Base-by-base conservation (phyloP, 2,329 filamentous ascomycete species). In the Scopulariopsis brevicaulis region DNA sequence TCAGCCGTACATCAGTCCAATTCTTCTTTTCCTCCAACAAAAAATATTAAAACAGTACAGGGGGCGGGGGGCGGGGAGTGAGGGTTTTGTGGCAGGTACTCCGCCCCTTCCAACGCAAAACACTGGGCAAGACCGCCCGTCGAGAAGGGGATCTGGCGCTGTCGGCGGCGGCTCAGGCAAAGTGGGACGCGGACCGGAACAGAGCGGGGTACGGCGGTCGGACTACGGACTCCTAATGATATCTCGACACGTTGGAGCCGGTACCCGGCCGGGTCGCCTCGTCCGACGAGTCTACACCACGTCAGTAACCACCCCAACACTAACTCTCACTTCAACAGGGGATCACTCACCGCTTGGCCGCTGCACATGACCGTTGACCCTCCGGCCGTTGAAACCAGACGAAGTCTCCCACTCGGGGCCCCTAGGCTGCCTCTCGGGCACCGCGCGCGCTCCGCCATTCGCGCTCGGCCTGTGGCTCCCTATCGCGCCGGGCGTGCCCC, bases 351-450 rank as follows among this genome's bases (percentile, higher is more conserved):
- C 83, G 68, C 83, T 86, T 58, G 81, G 78, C 60, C 82, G 77
- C 62, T 82, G 78, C 68, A 78, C 77, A 66, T 86, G 83, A 24
- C 83, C 83, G 63, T 83, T 84, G 57, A 78, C 66, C 54, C 83
- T 71, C 59, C 83, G 80, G 22, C 72, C 71, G 43, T 70, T 74
- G 63, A 85, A 86, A 1, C 81, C 81, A 55, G 67, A 67, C 34
- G 70, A 73, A 52, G 71, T 73, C 66, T 83, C 81, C 82, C 83
- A 85, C 65, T 82, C 80, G 1, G 83, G 83, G 28, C 81, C 82
- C 28, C 82, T 77, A n/a, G 83, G 83, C 69, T 86, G 83, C 59
- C 83, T 75, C 63, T 86, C 83, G 3, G 82, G 81, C 11, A 76
- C 76, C 28, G 72, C 74, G 71, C 70, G 72, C 58, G 65, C 69